These are phyloP conservation scores for Entomortierella chlamydospora DNA, from an alignment of 192 early-diverging fungal genomes.

Conservation along the genomic window DNA sequence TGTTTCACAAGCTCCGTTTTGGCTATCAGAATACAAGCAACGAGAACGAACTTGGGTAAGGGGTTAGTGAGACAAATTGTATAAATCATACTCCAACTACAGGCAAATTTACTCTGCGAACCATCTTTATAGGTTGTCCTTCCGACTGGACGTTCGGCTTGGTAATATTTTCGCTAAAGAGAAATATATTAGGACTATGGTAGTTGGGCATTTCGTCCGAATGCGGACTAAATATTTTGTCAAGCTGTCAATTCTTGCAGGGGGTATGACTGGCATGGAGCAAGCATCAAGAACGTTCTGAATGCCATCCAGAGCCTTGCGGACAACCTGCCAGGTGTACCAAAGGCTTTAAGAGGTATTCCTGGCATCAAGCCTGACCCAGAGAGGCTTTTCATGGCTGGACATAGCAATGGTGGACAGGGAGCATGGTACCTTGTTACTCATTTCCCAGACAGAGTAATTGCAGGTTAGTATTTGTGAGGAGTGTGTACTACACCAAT, in stretches of 20 bases:
- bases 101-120: neutral
- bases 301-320: slow-evolving; percentile 63
- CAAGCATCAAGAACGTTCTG: slow-evolving; percentile 71
- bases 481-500: neutral
- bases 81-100: neutral
- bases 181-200: neutral
- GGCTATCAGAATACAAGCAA: slow-evolving; percentile 66
- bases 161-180: slow-evolving; percentile 50
- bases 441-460: slow-evolving; percentile 77
- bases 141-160: slow-evolving; percentile 78
- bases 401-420: slow-evolving; percentile 85
- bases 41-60: slow-evolving; percentile 76
- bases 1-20: slow-evolving; percentile 66
- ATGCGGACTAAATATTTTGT: slow-evolving; percentile 31
- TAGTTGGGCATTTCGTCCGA: neutral
- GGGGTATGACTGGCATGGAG: slow-evolving; percentile 88
- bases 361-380: slow-evolving; percentile 50
- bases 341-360: slow-evolving; percentile 23
- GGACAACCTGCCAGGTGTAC: slow-evolving; percentile 63
- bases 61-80: neutral
- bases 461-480: slow-evolving; percentile 62
- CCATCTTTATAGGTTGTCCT: slow-evolving; percentile 63
- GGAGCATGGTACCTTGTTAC: slow-evolving; percentile 79
- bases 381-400: slow-evolving; percentile 66
- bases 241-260: slow-evolving; percentile 11